These are phyloP conservation scores for Cyberlindnera meyerae DNA, from an alignment of 805 yeast genomes.

Conservation along the genomic window DNA sequence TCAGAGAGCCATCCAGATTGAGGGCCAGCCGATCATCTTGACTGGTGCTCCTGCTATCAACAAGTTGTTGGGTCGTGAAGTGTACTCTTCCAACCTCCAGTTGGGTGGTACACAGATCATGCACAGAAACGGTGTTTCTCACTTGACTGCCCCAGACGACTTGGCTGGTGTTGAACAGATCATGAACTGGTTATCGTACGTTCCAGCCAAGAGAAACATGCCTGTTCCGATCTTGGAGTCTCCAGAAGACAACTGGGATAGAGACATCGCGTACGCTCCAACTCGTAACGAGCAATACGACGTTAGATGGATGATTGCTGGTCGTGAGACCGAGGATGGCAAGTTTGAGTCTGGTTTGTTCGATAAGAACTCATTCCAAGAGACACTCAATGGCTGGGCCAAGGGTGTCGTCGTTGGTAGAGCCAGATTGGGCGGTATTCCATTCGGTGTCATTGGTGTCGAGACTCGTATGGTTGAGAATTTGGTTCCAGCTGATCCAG, in stretches of 20 bases:
- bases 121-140: slow-evolving; percentile 98
- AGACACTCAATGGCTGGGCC: slow-evolving; percentile 98
- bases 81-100: slow-evolving; percentile 93
- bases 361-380: slow-evolving; percentile 90
- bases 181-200: slow-evolving; percentile 90
- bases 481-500: slow-evolving; percentile 95
- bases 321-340: slow-evolving; percentile 65
- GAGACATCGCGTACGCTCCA: slow-evolving; percentile 82
- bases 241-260: slow-evolving; percentile 81
- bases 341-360: slow-evolving; percentile 82
- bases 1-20: slow-evolving; percentile 97
- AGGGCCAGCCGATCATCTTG: slow-evolving; percentile 96
- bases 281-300: slow-evolving; percentile 70
- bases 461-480: slow-evolving; percentile 90
- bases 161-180: slow-evolving; percentile 94
- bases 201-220: slow-evolving; percentile 84
- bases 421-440: slow-evolving; percentile 98
- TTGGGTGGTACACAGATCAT: slow-evolving; percentile 99
- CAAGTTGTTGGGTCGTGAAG: slow-evolving; percentile 94
- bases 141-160: slow-evolving; percentile 94
- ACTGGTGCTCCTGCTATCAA: slow-evolving; percentile 99
- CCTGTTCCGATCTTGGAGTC: slow-evolving; percentile 88
- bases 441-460: slow-evolving; percentile 96
- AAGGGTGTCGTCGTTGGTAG: slow-evolving; percentile 98
- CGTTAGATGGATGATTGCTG: slow-evolving; percentile 92